Base-by-base conservation (phyloP, 805 yeast species). In the Kuraishia molischiana region DNA sequence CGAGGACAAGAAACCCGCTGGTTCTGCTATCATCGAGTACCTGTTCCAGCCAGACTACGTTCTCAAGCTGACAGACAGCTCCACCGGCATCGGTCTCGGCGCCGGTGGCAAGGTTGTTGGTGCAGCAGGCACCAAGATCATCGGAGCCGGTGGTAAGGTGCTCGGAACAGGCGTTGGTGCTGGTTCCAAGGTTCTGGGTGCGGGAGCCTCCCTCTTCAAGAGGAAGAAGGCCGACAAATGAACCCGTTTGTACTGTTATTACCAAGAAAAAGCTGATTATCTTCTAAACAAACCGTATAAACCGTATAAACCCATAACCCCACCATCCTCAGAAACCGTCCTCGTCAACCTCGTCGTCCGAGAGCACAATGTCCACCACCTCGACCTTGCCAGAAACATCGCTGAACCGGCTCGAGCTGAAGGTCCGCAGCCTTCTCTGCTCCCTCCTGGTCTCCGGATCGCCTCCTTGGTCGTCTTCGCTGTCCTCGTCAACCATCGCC, bases 1-100 rank as follows among this genome's bases (percentile, higher is more conserved):
- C 29, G 71, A 69, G 37, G 63, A 67, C 38, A 72, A 66, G 4
- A 59, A 63, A 14, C 72, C 71, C 24, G 81, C 79, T 11, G 97
- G 97, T 49, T 61, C 66, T 4, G 63, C 82, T 4, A 72, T 70
- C 41, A 56, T 86, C 37, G 67, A 67, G 37, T 63, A 81, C 39
- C 54, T 69, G 3, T 87, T 86, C 64, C 67, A 70, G 45, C 94
- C 97, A 2, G 75, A 73, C 32, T 85, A 81, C 50, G 68, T 86
- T 13, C 60, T 77, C 29, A 66, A 63, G 37, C 69, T 72, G 42
- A 50, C 31, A 5, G 31, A 51, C 36, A 38, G 72, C 50, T 44
- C 66, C 11, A 50, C 62, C 43, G 46, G 47, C 15, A 40, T 43
- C 13, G 67, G 66, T 39, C 62, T 61, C 20, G 68, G 66, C 14